Conservation (phyloP, 2,329 filamentous ascomycete genomes). For the Cordyceps javanica region DNA sequence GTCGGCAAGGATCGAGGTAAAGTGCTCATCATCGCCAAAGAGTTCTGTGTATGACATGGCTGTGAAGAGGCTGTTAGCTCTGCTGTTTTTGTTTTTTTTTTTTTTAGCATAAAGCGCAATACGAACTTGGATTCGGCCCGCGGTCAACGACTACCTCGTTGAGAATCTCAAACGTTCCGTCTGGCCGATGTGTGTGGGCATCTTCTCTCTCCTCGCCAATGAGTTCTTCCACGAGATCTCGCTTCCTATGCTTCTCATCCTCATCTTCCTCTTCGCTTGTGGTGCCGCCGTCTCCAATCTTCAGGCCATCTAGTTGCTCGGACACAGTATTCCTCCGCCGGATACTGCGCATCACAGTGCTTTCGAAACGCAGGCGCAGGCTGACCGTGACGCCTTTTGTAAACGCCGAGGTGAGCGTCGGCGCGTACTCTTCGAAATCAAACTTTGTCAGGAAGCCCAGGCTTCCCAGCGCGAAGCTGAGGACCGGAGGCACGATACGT, state of each 20-base stretch:
- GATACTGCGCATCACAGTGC: constrained; percentile 77
- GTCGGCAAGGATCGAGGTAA: constrained; percentile 88
- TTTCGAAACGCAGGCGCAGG: constrained; percentile 82
- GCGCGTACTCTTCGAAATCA: constrained; percentile 70
- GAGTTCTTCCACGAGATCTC: constrained; percentile 82
- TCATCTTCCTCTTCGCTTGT: constrained; percentile 28
- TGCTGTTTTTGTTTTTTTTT: not conserved
- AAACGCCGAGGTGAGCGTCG: constrained; percentile 67
- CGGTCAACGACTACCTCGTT: constrained; percentile 97
- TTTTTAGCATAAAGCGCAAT: not conserved
- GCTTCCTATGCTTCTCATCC: constrained; percentile 31
- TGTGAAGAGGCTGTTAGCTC: constrained; percentile 25
- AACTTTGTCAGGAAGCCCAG: constrained; percentile 96
- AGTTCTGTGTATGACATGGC: constrained; percentile 89
- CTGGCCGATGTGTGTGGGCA: constrained; percentile 76
- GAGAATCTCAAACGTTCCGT: constrained; percentile 80
- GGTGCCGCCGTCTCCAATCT: not conserved
- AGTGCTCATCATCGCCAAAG: constrained; percentile 91
- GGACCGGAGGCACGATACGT: constrained; percentile 83
- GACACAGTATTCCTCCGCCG: constrained; percentile 38
- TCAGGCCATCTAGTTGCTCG: constrained; percentile 13
- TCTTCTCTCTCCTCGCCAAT: constrained; percentile 82
- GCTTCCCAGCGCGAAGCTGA: constrained; percentile 87
- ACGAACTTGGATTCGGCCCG: constrained; percentile 83
- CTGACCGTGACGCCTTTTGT: constrained; percentile 82